These are phyloP conservation scores for Cucurbita argyrosperma DNA, from an alignment of 306 rosid species.

Conservation along the genomic window DNA sequence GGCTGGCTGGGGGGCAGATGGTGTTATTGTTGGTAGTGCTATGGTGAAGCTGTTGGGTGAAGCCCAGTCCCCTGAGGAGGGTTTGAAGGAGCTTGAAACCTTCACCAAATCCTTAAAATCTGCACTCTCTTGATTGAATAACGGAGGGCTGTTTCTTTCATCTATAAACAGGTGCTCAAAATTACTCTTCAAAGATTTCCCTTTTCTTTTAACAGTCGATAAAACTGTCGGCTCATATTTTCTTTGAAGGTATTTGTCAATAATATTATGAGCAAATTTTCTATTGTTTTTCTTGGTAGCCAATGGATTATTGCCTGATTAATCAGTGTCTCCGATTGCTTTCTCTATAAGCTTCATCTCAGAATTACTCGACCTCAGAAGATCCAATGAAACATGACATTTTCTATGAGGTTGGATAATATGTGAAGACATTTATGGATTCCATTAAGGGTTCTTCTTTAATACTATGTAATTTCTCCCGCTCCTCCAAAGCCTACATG, in stretches of 20 bases:
- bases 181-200: background rate
- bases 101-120: slow-evolving; percentile 37
- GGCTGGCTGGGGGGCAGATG: slow-evolving; percentile 90
- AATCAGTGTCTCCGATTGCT: no score
- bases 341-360: no score
- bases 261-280: background rate
- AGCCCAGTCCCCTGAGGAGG: slow-evolving; percentile 67
- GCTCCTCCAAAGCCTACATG: no score
- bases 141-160: no score
- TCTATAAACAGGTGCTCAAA: background rate
- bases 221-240: background rate
- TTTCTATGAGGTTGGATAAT: no score
- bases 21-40: slow-evolving; percentile 89
- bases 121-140: background rate
- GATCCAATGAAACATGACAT: no score
- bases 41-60: slow-evolving; percentile 73
- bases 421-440: no score
- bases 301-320: background rate
- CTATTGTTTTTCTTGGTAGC: background rate
- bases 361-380: no score
- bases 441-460: no score
- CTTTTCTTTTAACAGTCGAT: background rate
- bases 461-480: no score
- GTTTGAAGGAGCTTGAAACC: slow-evolving; percentile 51
- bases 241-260: background rate